phyloP scores from a whole-genome alignment of 768 basidiomycete genomes.

The Russula sp. region DNA sequence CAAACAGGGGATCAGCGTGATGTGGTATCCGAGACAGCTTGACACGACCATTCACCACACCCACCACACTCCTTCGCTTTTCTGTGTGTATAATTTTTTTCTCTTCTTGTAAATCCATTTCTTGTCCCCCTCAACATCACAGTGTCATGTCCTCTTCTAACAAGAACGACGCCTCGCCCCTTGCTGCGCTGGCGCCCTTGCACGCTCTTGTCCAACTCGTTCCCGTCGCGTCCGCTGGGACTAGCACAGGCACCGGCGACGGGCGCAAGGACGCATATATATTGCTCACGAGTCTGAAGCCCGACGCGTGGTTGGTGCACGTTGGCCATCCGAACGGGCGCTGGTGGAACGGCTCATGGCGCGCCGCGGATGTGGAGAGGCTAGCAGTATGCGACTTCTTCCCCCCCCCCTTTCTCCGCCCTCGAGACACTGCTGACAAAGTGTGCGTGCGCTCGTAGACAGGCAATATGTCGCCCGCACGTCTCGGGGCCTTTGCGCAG shows the following conservation, averaged over 20 bases:
- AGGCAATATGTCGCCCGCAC: conserved; percentile 3
- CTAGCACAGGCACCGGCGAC: background rate
- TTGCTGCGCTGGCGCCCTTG: conserved; percentile 12
- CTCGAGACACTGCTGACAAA: background rate
- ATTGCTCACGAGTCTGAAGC: conserved; percentile 6
- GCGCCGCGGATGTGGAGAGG: conserved; percentile 1
- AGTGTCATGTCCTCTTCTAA: conserved; percentile 6
- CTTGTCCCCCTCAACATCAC: background rate
- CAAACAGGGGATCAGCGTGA: background rate
- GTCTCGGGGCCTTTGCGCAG: conserved; percentile 3
- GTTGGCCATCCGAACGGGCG: conserved; percentile 15
- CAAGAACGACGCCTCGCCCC: background rate
- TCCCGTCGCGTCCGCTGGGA: background rate
- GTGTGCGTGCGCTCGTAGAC: background rate
- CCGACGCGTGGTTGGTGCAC: conserved; percentile 12
- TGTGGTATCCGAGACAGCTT: background rate
- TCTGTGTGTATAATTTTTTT: background rate
- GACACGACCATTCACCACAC: background rate
- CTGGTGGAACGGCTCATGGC: conserved; percentile 19
- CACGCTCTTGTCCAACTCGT: conserved; percentile 13
- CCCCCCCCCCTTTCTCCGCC: too few species aligned
- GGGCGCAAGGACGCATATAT: background rate
- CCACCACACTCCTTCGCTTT: background rate
- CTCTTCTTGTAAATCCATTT: conserved; percentile 7
- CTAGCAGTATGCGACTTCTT: conserved; percentile 1